These are phyloP conservation scores for Globisporangium rhizosaccharum DNA, from an alignment of 352 stramenopile species.

Conservation along the genomic window DNA sequence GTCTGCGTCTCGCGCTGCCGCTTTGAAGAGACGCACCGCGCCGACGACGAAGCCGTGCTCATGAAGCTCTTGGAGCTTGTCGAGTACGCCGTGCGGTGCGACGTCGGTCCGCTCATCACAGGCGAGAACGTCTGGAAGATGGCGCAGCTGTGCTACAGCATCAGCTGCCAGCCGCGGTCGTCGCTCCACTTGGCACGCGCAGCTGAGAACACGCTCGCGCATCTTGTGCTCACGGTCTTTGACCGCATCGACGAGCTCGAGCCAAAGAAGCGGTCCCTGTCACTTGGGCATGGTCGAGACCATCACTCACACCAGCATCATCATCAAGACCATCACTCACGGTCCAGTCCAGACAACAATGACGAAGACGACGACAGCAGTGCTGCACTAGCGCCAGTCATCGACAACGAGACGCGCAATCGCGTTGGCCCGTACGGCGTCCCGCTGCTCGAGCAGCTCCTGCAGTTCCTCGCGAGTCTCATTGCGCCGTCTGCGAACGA, in stretches of 20 bases:
- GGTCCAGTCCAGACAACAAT: neutral
- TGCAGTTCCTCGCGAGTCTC: slow-evolving; percentile 91
- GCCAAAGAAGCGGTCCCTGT: slow-evolving; percentile 11
- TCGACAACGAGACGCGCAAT: slow-evolving; percentile 9
- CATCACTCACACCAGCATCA: neutral
- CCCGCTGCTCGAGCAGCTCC: slow-evolving; percentile 89
- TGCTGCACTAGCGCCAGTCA: neutral
- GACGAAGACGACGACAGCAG: slow-evolving; percentile 8
- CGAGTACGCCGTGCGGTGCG: slow-evolving; percentile 92
- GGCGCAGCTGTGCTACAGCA: slow-evolving; percentile 95
- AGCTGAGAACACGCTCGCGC: slow-evolving; percentile 94
- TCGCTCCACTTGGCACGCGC: slow-evolving; percentile 91
- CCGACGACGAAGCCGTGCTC: slow-evolving; percentile 89
- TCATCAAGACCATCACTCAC: neutral
- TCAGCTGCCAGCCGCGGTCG: slow-evolving; percentile 86
- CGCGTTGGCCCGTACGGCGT: slow-evolving; percentile 73
- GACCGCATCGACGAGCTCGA: slow-evolving; percentile 82
- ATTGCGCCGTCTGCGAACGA: slow-evolving; percentile 90
- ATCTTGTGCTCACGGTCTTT: slow-evolving; percentile 97
- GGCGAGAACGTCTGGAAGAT: slow-evolving; percentile 94
- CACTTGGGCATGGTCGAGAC: neutral
- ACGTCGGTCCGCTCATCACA: slow-evolving; percentile 87
- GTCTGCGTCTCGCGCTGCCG: slow-evolving; percentile 90
- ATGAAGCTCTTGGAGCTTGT: slow-evolving; percentile 97
- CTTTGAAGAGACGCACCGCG: slow-evolving; percentile 94